Conservation (phyloP, 305 asterid genomes). For the Solanum hybrid region DNA sequence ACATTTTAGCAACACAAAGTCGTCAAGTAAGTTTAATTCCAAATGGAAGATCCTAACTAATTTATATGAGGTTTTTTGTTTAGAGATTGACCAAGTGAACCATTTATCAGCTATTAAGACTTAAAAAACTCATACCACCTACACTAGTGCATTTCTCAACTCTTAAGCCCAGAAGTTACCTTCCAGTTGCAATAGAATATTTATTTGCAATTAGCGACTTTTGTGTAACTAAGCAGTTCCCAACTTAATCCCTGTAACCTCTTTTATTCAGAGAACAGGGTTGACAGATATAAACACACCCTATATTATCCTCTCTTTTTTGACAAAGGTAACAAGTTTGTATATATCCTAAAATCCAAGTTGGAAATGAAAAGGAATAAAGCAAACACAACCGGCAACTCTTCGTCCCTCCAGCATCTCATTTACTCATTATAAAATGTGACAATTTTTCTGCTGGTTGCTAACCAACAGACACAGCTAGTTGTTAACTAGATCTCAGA, state of each 20-base stretch:
- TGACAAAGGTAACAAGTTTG: too few relatives aligned
- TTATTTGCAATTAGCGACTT: not conserved
- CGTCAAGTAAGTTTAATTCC: constrained; percentile 14
- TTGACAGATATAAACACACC: not conserved
- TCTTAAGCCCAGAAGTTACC: not conserved
- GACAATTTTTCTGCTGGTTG: not conserved
- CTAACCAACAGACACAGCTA: not conserved
- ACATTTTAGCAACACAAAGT: constrained; percentile 36
- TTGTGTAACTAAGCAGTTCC: not conserved
- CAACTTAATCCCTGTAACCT: not conserved
- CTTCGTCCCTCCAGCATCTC: not conserved
- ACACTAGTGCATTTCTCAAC: not conserved
- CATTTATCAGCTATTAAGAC: not conserved
- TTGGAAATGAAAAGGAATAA: not conserved
- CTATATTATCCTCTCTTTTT: not conserved
- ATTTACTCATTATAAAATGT: not conserved
- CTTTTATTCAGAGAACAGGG: not conserved
- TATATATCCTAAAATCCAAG: not conserved
- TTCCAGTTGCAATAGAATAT: not conserved
- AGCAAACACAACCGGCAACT: not conserved
- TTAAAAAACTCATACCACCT: not conserved
- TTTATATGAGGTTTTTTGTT: not conserved
- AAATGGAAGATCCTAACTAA: constrained; percentile 5
- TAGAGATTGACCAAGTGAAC: not conserved
- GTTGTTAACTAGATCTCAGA: not conserved